Evolutionary conservation across 495 filamentous ascomycete species (phyloP).

Genomic region (Lophiotrema nucula): DNA sequence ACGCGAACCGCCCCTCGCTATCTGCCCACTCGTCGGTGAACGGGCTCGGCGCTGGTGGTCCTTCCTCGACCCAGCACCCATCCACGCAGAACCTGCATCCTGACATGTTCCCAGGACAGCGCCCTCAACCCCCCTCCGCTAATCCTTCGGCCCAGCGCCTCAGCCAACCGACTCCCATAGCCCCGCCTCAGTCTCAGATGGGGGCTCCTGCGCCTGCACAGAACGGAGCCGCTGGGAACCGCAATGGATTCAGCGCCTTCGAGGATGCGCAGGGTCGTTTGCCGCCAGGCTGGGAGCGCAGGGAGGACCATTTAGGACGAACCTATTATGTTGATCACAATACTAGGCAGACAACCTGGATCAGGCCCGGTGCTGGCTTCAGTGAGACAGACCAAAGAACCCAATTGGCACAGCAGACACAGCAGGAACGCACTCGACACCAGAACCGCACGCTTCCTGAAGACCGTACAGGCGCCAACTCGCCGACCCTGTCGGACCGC

Average conservation of each 20-base stretch:
- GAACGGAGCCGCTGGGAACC: conserved; percentile 35
- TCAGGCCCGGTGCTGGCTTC: conserved; percentile 76
- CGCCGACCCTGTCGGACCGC: conserved; percentile 71
- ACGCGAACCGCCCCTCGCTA: conserved; percentile 34
- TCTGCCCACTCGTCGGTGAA: conserved; percentile 39
- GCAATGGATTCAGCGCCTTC: conserved; percentile 74
- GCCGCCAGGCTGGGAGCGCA: conserved; percentile 91
- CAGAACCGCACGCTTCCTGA: conserved; percentile 95
- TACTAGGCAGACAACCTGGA: conserved; percentile 94
- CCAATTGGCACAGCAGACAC: conserved; percentile 82
- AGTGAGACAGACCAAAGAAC: conserved; percentile 73
- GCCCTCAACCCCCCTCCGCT: conserved; percentile 29
- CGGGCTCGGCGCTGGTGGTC: conserved; percentile 23
- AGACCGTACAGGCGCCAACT: conserved; percentile 90
- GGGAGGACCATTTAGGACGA: conserved; percentile 92
- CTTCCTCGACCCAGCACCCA: conserved; percentile 37
- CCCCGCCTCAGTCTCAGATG: conserved; percentile 21
- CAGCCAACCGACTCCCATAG: conserved; percentile 42
- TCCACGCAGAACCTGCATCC: conserved; percentile 38
- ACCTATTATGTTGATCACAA: conserved; percentile 99
- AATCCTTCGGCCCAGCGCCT: conserved; percentile 44
- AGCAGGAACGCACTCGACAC: conserved; percentile 86
- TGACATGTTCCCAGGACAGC: conserved; percentile 31
- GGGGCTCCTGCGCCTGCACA: conserved; percentile 46
- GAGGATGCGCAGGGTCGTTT: conserved; percentile 91